Evolutionary conservation across 1,139 yeast genomes (phyloP), one percentile per base, ranked within the genome.

Genomic region (Blastobotrys niveus): DNA sequence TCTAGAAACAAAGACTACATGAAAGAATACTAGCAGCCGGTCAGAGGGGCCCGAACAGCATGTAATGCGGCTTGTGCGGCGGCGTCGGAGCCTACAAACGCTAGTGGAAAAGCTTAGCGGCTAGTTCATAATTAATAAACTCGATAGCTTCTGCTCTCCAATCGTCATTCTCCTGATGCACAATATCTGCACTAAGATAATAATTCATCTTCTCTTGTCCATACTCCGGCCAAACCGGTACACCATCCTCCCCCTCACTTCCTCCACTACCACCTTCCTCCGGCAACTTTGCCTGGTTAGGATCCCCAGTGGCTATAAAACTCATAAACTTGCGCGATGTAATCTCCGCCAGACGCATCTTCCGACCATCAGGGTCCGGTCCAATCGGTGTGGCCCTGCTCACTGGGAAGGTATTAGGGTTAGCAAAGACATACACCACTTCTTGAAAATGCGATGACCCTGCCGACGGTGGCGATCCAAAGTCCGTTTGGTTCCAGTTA

Each of bases 391-490:
- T 22, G 9, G 38, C 17, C 19, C 27, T 5, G 15, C 38, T 29
- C 22, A 31, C 37, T 3, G 24, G 25, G 15, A 39, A 24, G 20
- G 20, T 31, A n/a, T 15, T 3, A 10, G 44, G 32, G 37, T 56
- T 57, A 43, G 52, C 47, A 35, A 57, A 56, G n/a, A 53, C 57
- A 35, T 52, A 57, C 3, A 50, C 55, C n/a, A 57, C 56, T n/a
- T 57, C 60, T 6, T 47, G 46, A 27, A 42, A 49, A 40, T 56
- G 60, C 3, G 57, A 46, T 9, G 58, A 55, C 14, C 38, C 43
- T 3, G 17, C 7, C 9, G 31, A 19, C 1, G 43, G 42, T 10
- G 21, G 30, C 22, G 36, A 26, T 12, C 46, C 44, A 4, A 34
- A 39, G 6, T 52, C 44, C 26, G 52, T 46, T 20, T 53, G 48